A percentile compares a stretch with the other conserved stretches of the same genome.
Evolutionary conservation across 805 yeast genomes (phyloP).

Genomic region (Lipomyces orientalis): DNA sequence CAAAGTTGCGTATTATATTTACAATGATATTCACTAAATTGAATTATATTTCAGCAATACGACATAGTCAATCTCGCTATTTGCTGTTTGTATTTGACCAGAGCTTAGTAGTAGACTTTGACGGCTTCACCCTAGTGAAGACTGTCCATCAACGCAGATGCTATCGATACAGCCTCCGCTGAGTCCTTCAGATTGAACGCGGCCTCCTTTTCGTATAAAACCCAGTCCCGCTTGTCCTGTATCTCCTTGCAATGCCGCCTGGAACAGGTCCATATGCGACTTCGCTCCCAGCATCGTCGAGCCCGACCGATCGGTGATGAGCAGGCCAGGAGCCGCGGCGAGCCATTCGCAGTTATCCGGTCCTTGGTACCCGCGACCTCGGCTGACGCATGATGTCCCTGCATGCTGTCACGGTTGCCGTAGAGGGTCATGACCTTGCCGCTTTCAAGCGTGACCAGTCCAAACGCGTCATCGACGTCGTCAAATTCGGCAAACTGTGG

Average conservation of each 20-base stretch:
- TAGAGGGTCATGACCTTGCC: constrained; percentile 31
- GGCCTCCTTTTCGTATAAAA: constrained; percentile 16
- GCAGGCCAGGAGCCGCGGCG: constrained; percentile 30
- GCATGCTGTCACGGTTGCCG: constrained; percentile 36
- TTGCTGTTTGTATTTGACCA: too few species aligned
- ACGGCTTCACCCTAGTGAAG: too few species aligned
- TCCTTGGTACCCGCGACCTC: constrained; percentile 41
- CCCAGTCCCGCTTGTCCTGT: constrained; percentile 43
- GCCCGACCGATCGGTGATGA: constrained; percentile 29
- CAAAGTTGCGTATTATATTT: too few species aligned
- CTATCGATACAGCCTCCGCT: constrained; percentile 38
- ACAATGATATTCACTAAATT: too few species aligned
- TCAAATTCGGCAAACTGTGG: constrained; percentile 38
- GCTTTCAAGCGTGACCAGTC: constrained; percentile 32
- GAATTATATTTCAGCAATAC: too few species aligned
- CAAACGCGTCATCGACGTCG: constrained; percentile 39
- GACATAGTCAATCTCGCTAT: too few species aligned
- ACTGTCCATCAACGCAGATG: constrained; percentile 24
- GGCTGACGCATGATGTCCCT: constrained; percentile 38
- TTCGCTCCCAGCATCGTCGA: constrained; percentile 27
- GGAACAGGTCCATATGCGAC: constrained; percentile 28
- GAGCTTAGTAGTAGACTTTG: too few species aligned
- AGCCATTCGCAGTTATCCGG: constrained; percentile 31
- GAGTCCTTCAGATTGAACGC: constrained; percentile 36
- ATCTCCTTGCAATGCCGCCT: constrained; percentile 31